These are phyloP conservation scores for Cinnamomum micranthum DNA, from an alignment of 164 flowering plant genomes.

Conservation along the genomic window DNA sequence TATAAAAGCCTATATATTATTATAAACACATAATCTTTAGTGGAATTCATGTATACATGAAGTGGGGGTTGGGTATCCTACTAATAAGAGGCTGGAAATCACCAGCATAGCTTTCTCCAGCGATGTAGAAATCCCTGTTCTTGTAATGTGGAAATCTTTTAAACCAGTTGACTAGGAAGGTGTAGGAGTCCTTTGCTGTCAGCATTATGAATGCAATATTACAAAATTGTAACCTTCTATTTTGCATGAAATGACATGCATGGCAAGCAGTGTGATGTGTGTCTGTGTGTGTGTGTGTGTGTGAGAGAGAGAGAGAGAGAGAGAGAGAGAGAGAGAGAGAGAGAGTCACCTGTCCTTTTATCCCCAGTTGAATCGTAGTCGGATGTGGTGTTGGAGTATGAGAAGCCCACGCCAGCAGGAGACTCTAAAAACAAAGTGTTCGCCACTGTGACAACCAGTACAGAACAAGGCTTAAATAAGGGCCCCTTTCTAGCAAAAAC, in stretches of 20 bases:
- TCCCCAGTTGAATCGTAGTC: background rate
- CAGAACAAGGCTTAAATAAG: background rate
- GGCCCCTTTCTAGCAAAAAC: too few relatives aligned
- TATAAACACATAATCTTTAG: too few relatives aligned
- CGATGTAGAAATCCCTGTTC: conserved; percentile 4
- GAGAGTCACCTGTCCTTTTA: background rate
- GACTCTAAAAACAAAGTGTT: conserved; percentile 8
- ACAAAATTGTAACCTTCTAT: background rate
- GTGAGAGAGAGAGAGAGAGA: too few relatives aligned
- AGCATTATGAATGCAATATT: background rate
- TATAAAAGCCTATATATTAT: background rate
- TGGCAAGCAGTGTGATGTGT: background rate
- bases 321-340: background rate
- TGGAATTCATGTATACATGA: too few relatives aligned
- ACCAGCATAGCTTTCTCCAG: conserved; percentile 12
- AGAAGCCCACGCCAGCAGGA: conserved; percentile 12
- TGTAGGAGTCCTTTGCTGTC: conserved; percentile 6
- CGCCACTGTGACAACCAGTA: conserved; percentile 1
- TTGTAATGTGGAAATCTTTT: conserved; percentile 8
- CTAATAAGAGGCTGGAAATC: background rate
- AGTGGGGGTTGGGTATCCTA: too few relatives aligned
- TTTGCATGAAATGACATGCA: background rate
- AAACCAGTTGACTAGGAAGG: conserved; percentile 11
- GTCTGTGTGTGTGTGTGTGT: too few relatives aligned
- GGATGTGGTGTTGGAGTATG: conserved; percentile 5